A percentile compares a stretch with the other conserved stretches of the same genome.
Evolutionary conservation across 768 basidiomycete species (phyloP).

Genomic region (Lepiota subincarnata): DNA sequence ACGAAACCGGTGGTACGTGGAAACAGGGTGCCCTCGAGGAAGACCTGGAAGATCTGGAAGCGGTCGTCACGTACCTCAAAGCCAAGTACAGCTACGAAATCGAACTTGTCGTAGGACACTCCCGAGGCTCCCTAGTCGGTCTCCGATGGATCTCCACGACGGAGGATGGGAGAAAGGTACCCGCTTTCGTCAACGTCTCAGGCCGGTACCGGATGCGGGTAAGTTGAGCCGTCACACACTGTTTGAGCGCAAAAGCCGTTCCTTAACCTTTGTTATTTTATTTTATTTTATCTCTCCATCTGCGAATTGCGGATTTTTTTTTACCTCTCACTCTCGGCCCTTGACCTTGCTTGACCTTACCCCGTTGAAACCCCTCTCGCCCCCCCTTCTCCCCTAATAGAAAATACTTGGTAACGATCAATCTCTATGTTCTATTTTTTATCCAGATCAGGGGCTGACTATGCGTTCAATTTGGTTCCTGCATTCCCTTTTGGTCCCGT

Average conservation of each 20-base stretch:
- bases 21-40: conserved; percentile 52
- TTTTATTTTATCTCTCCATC: too few relatives aligned
- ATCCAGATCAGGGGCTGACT: conserved; percentile 6
- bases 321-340: neutral
- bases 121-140: conserved; percentile 65
- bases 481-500: neutral
- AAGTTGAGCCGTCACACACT: conserved; percentile 24
- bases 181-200: conserved; percentile 68
- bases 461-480: neutral
- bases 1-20: conserved; percentile 71
- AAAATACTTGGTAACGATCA: conserved; percentile 40
- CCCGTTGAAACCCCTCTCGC: neutral
- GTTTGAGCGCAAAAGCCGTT: too few relatives aligned
- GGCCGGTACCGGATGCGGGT: conserved; percentile 80
- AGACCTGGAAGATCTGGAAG: conserved; percentile 63
- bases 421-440: conserved; percentile 8
- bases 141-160: conserved; percentile 68
- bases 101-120: conserved; percentile 73
- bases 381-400: conserved; percentile 20
- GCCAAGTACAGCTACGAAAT: conserved; percentile 59
- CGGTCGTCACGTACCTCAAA: conserved; percentile 61
- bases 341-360: neutral
- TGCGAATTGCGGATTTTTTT: neutral
- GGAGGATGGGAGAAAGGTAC: conserved; percentile 50
- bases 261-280: too few relatives aligned